Evolutionary conservation across 106 monocot genomes (phyloP), one percentile per base, ranked within the genome.

Genomic region (Cymbidium sinense): DNA sequence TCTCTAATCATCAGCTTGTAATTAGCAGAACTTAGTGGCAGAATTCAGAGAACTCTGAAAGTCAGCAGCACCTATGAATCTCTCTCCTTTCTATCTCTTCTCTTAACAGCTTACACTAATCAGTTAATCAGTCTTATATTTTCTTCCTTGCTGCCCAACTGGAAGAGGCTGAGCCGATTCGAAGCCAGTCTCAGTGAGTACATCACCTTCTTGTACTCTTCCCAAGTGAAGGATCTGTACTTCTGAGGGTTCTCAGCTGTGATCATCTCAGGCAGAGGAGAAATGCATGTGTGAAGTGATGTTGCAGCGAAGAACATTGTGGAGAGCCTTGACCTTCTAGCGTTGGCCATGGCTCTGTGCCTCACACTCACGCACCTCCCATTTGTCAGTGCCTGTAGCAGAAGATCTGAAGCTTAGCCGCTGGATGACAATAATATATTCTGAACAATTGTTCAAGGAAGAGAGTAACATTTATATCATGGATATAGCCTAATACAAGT

Each of bases 171-270:
- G 35, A 95, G 95, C 5, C 91, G 82, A 50, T 90, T 83, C 36
- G 89, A 41, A 69, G 87, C 83, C 27, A 95, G 90, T 55, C 82
- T 67, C 34, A 92, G 88, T 17, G 87, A 69, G 81, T 95, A 95
- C 92, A 92, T 92, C 33, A 83, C 78, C 85, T 82, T 92, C 90
- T 95, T 95, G 89, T 89, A 95, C 82, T 95, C 95, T 0, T 77
- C 89, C 95, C 95, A 95, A n/a, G 92, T 90, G 77, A 87, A 95
- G 15, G 95, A 37, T 43, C 77, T 86, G 82, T 92, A 95, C 1
- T 58, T 76, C 41, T 83, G 37, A 0, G 89, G 89, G 11, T 79
- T 28, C 4, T 35, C 75, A 7, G 73, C 37, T 21, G 86, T 80
- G 34, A 92, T 33, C 83, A 78, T 87, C 80, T 91, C 84, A 10